phyloP scores from a whole-genome alignment of 192 early-diverging fungal genomes.

The Rhizoclosmatium sp. region DNA sequence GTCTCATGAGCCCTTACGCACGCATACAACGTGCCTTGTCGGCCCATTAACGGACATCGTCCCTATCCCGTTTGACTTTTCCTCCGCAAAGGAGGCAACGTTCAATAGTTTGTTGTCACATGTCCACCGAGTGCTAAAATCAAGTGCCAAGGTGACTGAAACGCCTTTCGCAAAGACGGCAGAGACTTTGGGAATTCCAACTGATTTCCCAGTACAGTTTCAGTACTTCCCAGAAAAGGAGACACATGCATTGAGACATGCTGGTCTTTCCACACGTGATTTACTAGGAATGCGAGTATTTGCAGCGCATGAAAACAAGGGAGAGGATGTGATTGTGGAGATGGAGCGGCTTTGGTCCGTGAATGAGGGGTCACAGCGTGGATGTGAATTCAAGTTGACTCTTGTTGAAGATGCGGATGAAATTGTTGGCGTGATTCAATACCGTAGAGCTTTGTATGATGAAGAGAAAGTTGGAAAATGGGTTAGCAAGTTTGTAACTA shows the following conservation, averaged over 20 bases:
- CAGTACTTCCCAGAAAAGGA: constrained; percentile 53
- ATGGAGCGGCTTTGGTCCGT: constrained; percentile 47
- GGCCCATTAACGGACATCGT: constrained; percentile 59
- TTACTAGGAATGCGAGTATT: constrained; percentile 35
- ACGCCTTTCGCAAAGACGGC: constrained; percentile 40
- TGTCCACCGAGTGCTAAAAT: constrained; percentile 38
- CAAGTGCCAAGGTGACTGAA: constrained; percentile 39
- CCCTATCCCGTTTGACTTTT: constrained; percentile 58
- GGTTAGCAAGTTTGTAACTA: constrained; percentile 55
- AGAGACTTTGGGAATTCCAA: constrained; percentile 15
- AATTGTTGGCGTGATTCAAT: constrained; percentile 51
- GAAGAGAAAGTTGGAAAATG: constrained; percentile 57
- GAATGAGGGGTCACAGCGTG: constrained; percentile 32
- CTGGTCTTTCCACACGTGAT: constrained; percentile 43
- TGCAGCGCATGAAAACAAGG: neutral
- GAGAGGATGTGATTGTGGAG: constrained; percentile 1
- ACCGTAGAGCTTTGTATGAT: constrained; percentile 47
- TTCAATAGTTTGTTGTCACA: constrained; percentile 50
- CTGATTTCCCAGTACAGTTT: constrained; percentile 52
- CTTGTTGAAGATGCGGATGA: constrained; percentile 50
- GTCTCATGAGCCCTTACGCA: constrained; percentile 44
- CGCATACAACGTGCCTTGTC: constrained; percentile 42
- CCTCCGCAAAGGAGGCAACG: constrained; percentile 47
- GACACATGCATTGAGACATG: constrained; percentile 36
- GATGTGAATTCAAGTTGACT: constrained; percentile 52